These are phyloP conservation scores for Phytophthora vignae DNA, from an alignment of 352 stramenopile species.

Conservation along the genomic window DNA sequence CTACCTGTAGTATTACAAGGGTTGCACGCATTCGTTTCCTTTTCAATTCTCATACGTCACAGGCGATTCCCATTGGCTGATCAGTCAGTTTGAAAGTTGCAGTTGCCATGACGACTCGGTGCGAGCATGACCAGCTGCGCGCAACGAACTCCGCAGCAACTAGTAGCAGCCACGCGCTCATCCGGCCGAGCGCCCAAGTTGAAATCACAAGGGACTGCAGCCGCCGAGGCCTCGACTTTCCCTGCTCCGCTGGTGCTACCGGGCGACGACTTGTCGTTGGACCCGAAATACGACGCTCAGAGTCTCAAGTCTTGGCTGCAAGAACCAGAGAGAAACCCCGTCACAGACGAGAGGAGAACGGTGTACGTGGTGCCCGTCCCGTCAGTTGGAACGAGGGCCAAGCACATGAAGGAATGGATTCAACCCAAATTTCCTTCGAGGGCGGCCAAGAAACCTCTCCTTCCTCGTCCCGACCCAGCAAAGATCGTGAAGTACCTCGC, in stretches of 20 bases:
- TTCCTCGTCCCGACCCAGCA: conserved; percentile 10
- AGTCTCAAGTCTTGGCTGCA: conserved; percentile 31
- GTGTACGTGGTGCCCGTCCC: conserved; percentile 32
- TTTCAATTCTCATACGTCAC: no score
- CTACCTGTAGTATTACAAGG: no score
- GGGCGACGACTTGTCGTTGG: conserved; percentile 27
- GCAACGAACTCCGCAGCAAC: conserved; percentile 14
- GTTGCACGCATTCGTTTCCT: no score
- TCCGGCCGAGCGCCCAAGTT: conserved; percentile 19
- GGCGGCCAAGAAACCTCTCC: not conserved
- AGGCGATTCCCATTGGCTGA: conserved; percentile 4
- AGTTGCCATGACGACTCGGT: conserved; percentile 10
- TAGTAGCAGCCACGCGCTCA: conserved; percentile 13
- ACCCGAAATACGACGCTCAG: conserved; percentile 27
- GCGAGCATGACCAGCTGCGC: conserved; percentile 15
- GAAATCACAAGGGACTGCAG: not conserved
- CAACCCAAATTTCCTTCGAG: conserved; percentile 16
- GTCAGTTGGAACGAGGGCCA: conserved; percentile 18
- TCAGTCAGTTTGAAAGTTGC: not conserved
- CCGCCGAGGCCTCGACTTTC: conserved; percentile 15
- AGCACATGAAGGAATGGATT: conserved; percentile 24
- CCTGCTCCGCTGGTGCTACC: conserved; percentile 24
- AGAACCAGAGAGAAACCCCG: conserved; percentile 24
- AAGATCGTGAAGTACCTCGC: conserved; percentile 24
- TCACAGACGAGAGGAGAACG: conserved; percentile 25